Conservation (phyloP, 768 basidiomycete genomes). For the Pisolithus albus region DNA sequence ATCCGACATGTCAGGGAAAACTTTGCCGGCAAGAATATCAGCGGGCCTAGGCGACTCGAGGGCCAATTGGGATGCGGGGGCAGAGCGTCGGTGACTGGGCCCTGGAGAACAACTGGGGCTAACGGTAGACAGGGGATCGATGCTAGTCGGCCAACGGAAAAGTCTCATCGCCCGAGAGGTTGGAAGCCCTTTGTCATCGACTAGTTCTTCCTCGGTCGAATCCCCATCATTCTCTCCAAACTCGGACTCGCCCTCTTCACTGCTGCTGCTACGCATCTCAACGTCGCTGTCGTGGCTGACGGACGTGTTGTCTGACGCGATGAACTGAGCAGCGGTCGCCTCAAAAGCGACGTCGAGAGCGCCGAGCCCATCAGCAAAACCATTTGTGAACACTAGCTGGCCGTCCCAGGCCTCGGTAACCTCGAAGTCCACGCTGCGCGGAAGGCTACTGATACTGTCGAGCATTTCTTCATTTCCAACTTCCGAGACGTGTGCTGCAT, state of each 20-base stretch:
- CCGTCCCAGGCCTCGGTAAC: constrained; percentile 70
- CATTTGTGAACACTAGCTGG: constrained; percentile 67
- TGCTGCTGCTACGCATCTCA: constrained; percentile 38
- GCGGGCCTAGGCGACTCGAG: constrained; percentile 49
- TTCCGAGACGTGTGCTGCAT: constrained; percentile 36
- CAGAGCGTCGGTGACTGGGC: constrained; percentile 27
- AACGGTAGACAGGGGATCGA: constrained; percentile 71
- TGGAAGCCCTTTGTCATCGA: constrained; percentile 65
- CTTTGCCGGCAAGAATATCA: constrained; percentile 60
- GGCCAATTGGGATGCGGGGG: constrained; percentile 22
- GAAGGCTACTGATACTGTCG: constrained; percentile 32
- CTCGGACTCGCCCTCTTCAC: constrained; percentile 40
- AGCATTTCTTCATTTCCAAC: constrained; percentile 16
- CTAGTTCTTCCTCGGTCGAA: constrained; percentile 79
- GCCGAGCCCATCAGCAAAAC: constrained; percentile 40
- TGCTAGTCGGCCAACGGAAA: constrained; percentile 56
- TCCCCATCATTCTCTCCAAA: constrained; percentile 58
- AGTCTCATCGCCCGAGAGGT: constrained; percentile 71
- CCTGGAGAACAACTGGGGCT: constrained; percentile 47
- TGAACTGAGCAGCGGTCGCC: constrained; percentile 46
- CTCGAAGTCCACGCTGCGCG: constrained; percentile 42
- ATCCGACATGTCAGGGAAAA: constrained; percentile 46
- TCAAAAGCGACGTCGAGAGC: constrained; percentile 69
- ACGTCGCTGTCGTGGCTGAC: constrained; percentile 48
- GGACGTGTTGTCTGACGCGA: constrained; percentile 43